These are phyloP conservation scores for Gremmenia infestans DNA, from an alignment of 2,329 filamentous ascomycete species.

Conservation along the genomic window DNA sequence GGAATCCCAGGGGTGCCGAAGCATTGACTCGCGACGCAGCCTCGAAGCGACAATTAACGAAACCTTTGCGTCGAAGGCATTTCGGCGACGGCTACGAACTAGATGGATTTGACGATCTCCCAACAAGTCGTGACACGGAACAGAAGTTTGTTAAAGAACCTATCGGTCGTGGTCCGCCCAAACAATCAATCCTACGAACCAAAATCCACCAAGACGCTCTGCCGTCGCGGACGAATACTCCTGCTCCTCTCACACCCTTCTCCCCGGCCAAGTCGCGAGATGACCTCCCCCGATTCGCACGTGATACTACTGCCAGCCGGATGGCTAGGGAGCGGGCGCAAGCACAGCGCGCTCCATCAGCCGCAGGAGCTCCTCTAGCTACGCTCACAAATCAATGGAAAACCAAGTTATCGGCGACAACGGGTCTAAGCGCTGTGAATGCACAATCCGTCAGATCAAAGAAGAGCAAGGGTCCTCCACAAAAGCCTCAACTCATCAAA, in stretches of 20 bases:
- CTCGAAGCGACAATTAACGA: slow-evolving; percentile 66
- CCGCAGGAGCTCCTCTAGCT: slow-evolving; percentile 43
- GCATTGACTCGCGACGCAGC: slow-evolving; percentile 39
- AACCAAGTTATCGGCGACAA: slow-evolving; percentile 30
- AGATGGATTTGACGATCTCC: slow-evolving; percentile 90
- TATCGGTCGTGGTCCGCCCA: slow-evolving; percentile 61
- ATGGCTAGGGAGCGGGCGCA: slow-evolving; percentile 59
- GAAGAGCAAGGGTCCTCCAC: slow-evolving; percentile 50
- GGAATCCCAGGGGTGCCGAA: slow-evolving; percentile 40
- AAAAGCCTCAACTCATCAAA: slow-evolving; percentile 85
- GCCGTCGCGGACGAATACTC: slow-evolving; percentile 48
- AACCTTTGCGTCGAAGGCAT: slow-evolving; percentile 62
- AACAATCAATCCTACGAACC: slow-evolving; percentile 50
- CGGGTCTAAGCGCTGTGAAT: slow-evolving; percentile 42
- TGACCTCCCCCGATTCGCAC: slow-evolving; percentile 56
- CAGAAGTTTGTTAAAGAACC: slow-evolving; percentile 80
- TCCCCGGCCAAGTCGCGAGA: slow-evolving; percentile 36
- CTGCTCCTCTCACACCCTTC: slow-evolving; percentile 54
- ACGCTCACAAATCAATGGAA: slow-evolving; percentile 39
- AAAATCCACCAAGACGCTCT: slow-evolving; percentile 52
- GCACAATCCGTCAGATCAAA: slow-evolving; percentile 47
- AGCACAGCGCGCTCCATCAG: slow-evolving; percentile 53
- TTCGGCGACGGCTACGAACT: slow-evolving; percentile 93
- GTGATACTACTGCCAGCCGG: slow-evolving; percentile 60
- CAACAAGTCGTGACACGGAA: slow-evolving; percentile 78